These are phyloP conservation scores for Candida cerambycidarum DNA, from an alignment of 805 yeast species.

Conservation along the genomic window DNA sequence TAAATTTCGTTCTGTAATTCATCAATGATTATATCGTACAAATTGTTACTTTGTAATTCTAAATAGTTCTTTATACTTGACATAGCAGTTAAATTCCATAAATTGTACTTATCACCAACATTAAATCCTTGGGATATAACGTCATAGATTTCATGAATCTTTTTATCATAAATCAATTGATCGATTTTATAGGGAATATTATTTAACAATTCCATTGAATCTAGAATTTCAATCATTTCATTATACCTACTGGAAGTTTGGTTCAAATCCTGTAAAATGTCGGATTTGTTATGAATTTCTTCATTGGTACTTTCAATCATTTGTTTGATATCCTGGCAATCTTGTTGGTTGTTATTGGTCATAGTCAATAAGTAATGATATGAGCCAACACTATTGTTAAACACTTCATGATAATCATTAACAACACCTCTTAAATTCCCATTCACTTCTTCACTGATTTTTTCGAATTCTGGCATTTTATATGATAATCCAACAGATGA, in stretches of 20 bases:
- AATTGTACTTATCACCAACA: slow-evolving; percentile 48
- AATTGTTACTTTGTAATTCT: slow-evolving; percentile 54
- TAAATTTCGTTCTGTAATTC: slow-evolving; percentile 73
- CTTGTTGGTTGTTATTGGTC: slow-evolving; percentile 64
- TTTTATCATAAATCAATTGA: slow-evolving; percentile 62
- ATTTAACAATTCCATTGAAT: slow-evolving; percentile 61
- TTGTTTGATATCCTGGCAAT: slow-evolving; percentile 48
- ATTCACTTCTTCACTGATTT: slow-evolving; percentile 57
- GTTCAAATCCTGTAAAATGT: slow-evolving; percentile 62
- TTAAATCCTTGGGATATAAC: slow-evolving; percentile 46
- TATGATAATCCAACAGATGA: slow-evolving; percentile 91
- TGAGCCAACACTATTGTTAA: slow-evolving; percentile 82
- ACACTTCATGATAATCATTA: slow-evolving; percentile 77
- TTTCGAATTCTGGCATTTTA: slow-evolving; percentile 63
- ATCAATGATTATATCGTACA: slow-evolving; percentile 73
- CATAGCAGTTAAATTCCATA: slow-evolving; percentile 62
- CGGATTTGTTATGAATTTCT: slow-evolving; percentile 54
- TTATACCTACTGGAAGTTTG: slow-evolving; percentile 59
- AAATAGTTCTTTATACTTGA: slow-evolving; percentile 50
- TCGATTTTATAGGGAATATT: slow-evolving; percentile 65
- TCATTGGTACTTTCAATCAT: slow-evolving; percentile 49
- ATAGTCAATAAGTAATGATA: slow-evolving; percentile 69
- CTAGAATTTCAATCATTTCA: slow-evolving; percentile 69
- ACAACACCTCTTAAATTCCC: slow-evolving; percentile 66
- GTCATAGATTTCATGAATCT: slow-evolving; percentile 63